Evolutionary conservation across 345 rosid species (phyloP).

Genomic region (Cochlearia excelsa): DNA sequence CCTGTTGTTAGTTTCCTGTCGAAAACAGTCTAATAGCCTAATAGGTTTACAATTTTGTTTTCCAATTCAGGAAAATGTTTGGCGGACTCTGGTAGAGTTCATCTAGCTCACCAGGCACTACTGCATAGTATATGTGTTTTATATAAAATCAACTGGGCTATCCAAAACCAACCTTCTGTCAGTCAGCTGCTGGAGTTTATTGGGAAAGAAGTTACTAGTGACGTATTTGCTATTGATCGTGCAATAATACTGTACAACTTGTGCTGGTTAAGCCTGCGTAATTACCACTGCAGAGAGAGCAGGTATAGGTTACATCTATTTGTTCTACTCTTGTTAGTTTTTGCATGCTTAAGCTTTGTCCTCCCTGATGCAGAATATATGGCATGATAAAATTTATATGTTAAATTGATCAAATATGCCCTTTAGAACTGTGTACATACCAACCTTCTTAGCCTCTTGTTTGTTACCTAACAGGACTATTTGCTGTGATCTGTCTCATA

Average conservation of each 20-base stretch:
- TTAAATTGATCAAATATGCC: conserved; percentile 23
- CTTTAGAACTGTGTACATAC: conserved; percentile 11
- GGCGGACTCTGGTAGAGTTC: conserved; percentile 45
- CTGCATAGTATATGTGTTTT: conserved; percentile 53
- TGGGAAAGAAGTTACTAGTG: conserved; percentile 55
- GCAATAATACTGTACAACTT: conserved; percentile 58
- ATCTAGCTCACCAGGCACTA: conserved; percentile 60
- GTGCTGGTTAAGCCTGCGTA: conserved; percentile 62
- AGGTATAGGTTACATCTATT: conserved; percentile 47
- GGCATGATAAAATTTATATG: conserved; percentile 16
- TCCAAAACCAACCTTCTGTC: conserved; percentile 35
- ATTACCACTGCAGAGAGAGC: conserved; percentile 44
- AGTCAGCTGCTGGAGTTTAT: conserved; percentile 55
- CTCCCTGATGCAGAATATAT: conserved; percentile 12
- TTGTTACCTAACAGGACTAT: conserved; percentile 43
- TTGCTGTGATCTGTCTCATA: conserved; percentile 58
- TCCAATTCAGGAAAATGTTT: conserved; percentile 71
- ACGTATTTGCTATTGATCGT: conserved; percentile 67
- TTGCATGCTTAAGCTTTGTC: conserved; percentile 10
- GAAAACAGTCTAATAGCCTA: conserved; percentile 2
- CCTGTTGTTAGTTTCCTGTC: conserved; percentile 14
- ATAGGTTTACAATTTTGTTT: conserved; percentile 24
- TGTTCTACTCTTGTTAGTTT: conserved; percentile 6
- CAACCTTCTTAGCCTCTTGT: conserved; percentile 20
- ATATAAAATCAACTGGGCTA: conserved; percentile 46